Evolutionary conservation across 108 stramenopile genomes (phyloP), one percentile per base, ranked within the genome.

Genomic region (Nannochloropsis gaditana): DNA sequence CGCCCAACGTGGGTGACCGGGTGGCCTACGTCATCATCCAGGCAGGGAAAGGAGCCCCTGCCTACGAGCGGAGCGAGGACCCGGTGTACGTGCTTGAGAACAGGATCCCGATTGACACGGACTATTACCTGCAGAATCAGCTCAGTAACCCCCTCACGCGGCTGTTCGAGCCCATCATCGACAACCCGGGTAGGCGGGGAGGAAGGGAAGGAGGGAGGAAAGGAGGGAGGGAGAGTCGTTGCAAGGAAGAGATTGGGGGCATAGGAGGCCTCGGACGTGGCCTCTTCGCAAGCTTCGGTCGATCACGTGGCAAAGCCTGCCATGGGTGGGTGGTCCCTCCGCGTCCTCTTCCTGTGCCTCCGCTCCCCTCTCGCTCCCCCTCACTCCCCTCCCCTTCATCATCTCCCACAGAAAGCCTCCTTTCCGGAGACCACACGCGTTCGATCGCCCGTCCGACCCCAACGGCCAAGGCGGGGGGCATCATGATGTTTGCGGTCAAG

Each of bases 11-110:
- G 92, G 99, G 99, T 79, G 99, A 99, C 91, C 99, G 99, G 84
- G 97, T 99, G n/a, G 96, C 99, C 9, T 99, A 99, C 91, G 97
- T 99, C 41, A 98, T 99, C 83, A 95, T 98, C 84, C 95, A 97
- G 79, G 97, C 47, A 43, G 79, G 80, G 79, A 98, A 97, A 91
- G 95, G 95, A 44, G 94, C 96, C 19, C 93, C 95, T 42, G 96
- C 93, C 41, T 99, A 94, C 83, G 95, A 97, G 89, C 95, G 96
- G 90, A 94, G 93, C 9, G 99, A 99, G 85, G 99, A 99, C 90
- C 99, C 99, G 2, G 94, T 99, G 86, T 99, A 94, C 84, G 97
- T 97, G 2, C 92, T 99, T 15, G 97, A 99, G 86, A 95, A 99
- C 90, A 96, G 93, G 87, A 82, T 99, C 45, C 96, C 97, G 9